Evolutionary conservation across 495 filamentous ascomycete species (phyloP), one percentile per base, ranked within the genome.

Genomic region (Cenococcum geophilum): DNA sequence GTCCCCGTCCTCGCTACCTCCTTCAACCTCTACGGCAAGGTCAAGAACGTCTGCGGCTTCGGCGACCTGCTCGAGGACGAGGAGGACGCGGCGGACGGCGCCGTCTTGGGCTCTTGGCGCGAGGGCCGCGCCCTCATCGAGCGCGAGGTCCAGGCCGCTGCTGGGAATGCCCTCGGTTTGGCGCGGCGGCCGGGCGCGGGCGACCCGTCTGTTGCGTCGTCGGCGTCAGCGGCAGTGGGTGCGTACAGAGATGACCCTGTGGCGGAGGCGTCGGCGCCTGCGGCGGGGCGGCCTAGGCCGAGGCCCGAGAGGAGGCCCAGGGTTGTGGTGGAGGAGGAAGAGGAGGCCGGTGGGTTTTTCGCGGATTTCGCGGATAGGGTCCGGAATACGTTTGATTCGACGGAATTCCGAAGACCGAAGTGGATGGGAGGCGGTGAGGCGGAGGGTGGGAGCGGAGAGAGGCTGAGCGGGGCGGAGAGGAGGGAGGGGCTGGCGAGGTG

Each of bases 51-150:
- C 43, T 81, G 91, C 62, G 91, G 92, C 8, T 91, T 92, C 68
- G 89, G 85, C 23, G 78, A 86, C 20, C 76, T 66, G 4, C 50
- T 70, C 1, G 60, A 87, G 11, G 83, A 92, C 42, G 85, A 89
- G 43, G 87, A 89, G 25, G 86, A 88, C n/a, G 84, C 87, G 35
- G 85, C 85, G 52, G 76, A 77, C 5, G 75, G 4, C 16, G 49
- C 20, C 20, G 84, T 80, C 10, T 87, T 84, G 58, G 91, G 88
- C 22, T 83, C 86, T 16, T 98, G 93, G 93, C 79, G 92, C 36
- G 93, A 98, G 76, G 93, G 93, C 14, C 81, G 89, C n/a, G 89
- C 91, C 32, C 79, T 98, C 12, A 96, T 98, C 60, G 90, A 96
- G 61, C 84, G 92, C 14, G 93, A 98, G 70, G 71, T 95, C 18